Conservation (phyloP, 2,329 filamentous ascomycete genomes). For the Arachnomyces sp. region DNA sequence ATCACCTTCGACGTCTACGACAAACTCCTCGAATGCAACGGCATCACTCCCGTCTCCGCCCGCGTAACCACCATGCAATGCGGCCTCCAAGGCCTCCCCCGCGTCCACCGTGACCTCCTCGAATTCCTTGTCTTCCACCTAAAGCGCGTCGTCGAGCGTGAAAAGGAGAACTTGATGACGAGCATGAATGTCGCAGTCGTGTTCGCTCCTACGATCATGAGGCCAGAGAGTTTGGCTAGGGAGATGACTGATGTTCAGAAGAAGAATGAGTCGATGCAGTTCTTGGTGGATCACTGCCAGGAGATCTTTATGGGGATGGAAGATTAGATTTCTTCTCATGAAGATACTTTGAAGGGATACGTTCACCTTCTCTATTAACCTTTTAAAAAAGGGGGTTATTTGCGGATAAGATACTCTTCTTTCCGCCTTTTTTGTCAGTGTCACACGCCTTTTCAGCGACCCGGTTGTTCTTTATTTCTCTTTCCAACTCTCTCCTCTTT, state of each 20-base stretch:
- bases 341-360: too few relatives aligned
- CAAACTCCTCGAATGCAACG: conserved; percentile 63
- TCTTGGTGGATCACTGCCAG: conserved; percentile 82
- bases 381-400: too few relatives aligned
- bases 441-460: too few relatives aligned
- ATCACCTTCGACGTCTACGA: conserved; percentile 93
- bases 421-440: too few relatives aligned
- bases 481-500: too few relatives aligned
- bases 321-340: conserved; percentile 11
- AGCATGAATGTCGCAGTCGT: conserved; percentile 94
- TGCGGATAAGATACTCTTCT: not conserved
- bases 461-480: not conserved
- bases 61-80: conserved; percentile 64
- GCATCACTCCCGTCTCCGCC: conserved; percentile 57
- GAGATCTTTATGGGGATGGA: conserved; percentile 58
- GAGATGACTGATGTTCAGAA: conserved; percentile 95
- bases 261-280: conserved; percentile 88
- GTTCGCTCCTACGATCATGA: conserved; percentile 96
- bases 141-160: conserved; percentile 71
- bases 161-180: conserved; percentile 90
- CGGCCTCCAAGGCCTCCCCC: conserved; percentile 71
- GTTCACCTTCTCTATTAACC: too few relatives aligned
- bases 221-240: conserved; percentile 77
- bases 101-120: conserved; percentile 77
- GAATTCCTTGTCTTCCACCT: conserved; percentile 94